Evolutionary conservation across 108 stramenopile genomes (phyloP).

Genomic region (Cylindrotheca closterium): DNA sequence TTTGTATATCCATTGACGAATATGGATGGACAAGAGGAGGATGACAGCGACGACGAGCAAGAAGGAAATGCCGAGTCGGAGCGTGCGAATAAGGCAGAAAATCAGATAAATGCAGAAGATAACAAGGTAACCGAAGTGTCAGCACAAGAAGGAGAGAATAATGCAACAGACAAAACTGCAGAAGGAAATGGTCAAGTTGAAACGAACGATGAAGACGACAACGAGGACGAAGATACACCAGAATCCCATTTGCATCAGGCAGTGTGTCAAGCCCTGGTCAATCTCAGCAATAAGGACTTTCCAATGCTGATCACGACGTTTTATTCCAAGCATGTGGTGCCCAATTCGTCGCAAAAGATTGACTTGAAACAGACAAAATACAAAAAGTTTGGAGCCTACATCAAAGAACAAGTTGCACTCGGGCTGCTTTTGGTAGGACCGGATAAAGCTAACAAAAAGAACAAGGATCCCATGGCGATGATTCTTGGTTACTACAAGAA

Average conservation of each 20-base stretch:
- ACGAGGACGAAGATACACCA: constrained; percentile 12
- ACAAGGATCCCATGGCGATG: constrained; percentile 59
- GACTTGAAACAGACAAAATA: constrained; percentile 69
- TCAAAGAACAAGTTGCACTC: constrained; percentile 48
- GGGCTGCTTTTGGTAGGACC: constrained; percentile 61
- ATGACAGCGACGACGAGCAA: constrained; percentile 11
- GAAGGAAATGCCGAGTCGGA: constrained; percentile 6
- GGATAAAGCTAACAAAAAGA: constrained; percentile 38
- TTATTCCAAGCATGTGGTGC: constrained; percentile 66
- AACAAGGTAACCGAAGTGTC: not conserved
- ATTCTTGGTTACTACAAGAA: constrained; percentile 41
- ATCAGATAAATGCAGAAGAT: not conserved
- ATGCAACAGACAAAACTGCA: constrained; percentile 5
- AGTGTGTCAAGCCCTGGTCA: constrained; percentile 47
- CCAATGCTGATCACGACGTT: constrained; percentile 71
- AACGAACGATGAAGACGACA: not conserved
- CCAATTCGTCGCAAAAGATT: constrained; percentile 18
- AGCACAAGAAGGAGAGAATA: not conserved
- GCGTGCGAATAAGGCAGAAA: not conserved
- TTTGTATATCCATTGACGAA: constrained; percentile 39
- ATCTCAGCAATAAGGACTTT: constrained; percentile 49
- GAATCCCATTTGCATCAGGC: constrained; percentile 48
- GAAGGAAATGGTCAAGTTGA: constrained; percentile 5
- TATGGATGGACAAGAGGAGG: constrained; percentile 2
- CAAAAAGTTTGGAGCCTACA: constrained; percentile 79